phyloP scores from a whole-genome alignment of 2,329 filamentous ascomycete species.

The Aspergillus melleus region DNA sequence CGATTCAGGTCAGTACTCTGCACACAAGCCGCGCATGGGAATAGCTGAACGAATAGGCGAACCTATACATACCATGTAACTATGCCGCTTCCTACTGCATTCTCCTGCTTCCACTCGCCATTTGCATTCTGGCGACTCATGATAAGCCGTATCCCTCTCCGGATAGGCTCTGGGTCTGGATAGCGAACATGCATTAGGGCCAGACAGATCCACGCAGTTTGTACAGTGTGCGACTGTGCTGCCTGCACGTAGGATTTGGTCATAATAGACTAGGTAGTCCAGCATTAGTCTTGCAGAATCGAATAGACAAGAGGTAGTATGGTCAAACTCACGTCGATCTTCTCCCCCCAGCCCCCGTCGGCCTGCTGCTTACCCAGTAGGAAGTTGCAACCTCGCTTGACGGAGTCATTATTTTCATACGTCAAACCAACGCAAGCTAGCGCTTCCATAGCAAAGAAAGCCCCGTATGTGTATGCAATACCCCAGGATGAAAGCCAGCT shows the following conservation, averaged over 20 bases:
- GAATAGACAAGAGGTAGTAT: no score
- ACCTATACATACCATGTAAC: conserved; percentile 5
- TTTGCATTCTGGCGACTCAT: conserved; percentile 7
- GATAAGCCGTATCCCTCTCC: neutral
- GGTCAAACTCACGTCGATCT: neutral
- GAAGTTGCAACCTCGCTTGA: neutral
- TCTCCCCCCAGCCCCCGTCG: conserved; percentile 6
- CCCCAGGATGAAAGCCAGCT: neutral
- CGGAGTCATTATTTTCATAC: neutral
- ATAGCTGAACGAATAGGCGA: neutral
- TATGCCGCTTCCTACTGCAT: conserved; percentile 1
- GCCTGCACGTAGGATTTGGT: no score
- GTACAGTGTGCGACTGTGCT: no score
- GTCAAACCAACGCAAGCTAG: neutral
- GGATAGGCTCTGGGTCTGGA: neutral
- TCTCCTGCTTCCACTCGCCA: conserved; percentile 11
- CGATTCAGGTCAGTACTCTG: neutral
- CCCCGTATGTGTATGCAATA: neutral
- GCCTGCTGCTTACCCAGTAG: neutral
- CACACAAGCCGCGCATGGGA: neutral
- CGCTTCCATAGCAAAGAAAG: neutral
- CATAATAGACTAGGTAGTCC: no score
- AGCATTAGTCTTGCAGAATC: no score
- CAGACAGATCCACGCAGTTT: no score
- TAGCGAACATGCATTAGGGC: no score